Percentiles rank a stretch among this genome's conserved stretches.
phyloP scores from a whole-genome alignment of 164 flowering plant genomes.

The Chloranthus sessilifolius region DNA sequence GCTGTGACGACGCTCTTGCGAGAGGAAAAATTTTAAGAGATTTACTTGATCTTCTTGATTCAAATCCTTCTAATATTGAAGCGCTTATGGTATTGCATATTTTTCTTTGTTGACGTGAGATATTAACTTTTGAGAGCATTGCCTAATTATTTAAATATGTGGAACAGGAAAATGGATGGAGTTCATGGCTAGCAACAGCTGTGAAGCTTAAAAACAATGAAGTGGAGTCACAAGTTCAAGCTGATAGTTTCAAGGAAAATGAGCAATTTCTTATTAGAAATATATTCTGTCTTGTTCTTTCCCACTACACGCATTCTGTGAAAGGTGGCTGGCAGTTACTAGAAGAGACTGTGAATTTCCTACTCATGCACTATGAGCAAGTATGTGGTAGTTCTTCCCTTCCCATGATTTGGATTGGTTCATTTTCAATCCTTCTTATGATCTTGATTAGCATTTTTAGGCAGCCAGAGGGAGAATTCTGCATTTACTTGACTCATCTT shows the following conservation, averaged over 20 bases:
- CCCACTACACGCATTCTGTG: constrained; percentile 57
- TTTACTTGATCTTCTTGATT: constrained; percentile 88
- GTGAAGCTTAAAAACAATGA: constrained; percentile 58
- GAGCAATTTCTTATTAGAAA: constrained; percentile 58
- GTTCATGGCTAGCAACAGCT: constrained; percentile 69
- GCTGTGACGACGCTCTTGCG: constrained; percentile 43
- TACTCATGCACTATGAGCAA: constrained; percentile 51
- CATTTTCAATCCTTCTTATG: background rate
- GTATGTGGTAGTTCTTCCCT: constrained; percentile 32
- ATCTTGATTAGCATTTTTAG: background rate
- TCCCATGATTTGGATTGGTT: background rate
- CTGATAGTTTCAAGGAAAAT: constrained; percentile 24
- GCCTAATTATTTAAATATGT: constrained; percentile 16
- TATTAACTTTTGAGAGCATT: background rate
- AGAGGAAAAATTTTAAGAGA: constrained; percentile 73
- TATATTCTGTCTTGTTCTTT: constrained; percentile 73
- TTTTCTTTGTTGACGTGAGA: constrained; percentile 2
- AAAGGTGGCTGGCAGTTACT: constrained; percentile 99
- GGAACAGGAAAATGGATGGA: constrained; percentile 90
- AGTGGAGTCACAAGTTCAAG: constrained; percentile 19
- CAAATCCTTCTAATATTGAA: constrained; percentile 82
- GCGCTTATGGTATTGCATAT: constrained; percentile 75
- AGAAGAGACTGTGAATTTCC: constrained; percentile 84
- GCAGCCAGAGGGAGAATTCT: background rate
- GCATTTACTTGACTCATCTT: constrained; percentile 1